phyloP scores from a whole-genome alignment of 2,329 filamentous ascomycete genomes.

The Paecilomyces dactylethromorphus region DNA sequence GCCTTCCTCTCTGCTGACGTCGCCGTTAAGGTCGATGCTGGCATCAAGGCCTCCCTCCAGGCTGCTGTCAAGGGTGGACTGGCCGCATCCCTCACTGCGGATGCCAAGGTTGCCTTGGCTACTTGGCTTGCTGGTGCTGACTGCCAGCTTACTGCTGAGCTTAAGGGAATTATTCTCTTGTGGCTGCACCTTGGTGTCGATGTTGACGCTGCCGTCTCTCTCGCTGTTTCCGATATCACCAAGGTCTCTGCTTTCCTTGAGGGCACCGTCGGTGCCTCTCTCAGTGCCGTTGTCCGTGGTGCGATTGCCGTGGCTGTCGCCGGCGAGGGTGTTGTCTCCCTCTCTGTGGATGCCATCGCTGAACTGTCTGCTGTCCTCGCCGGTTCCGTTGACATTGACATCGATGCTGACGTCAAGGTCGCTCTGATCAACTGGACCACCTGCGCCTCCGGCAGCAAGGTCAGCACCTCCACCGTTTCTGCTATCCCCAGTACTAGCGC shows the following conservation, averaged over 20 bases:
- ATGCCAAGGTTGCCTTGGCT: slow-evolving; percentile 23
- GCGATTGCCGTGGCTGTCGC: slow-evolving; percentile 22
- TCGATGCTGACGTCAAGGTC: slow-evolving; percentile 47
- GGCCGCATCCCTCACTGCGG: slow-evolving; percentile 19
- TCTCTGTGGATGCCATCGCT: slow-evolving; percentile 26
- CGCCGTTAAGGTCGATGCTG: slow-evolving; percentile 18
- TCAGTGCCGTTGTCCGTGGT: slow-evolving; percentile 25
- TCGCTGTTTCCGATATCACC: slow-evolving; percentile 19
- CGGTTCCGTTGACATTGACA: slow-evolving; percentile 44
- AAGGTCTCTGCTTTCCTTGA: slow-evolving; percentile 24
- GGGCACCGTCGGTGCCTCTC: slow-evolving; percentile 17
- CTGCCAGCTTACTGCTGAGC: slow-evolving; percentile 28
- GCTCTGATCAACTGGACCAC: slow-evolving; percentile 40
- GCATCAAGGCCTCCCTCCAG: slow-evolving; percentile 22
- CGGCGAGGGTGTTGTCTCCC: slow-evolving; percentile 24
- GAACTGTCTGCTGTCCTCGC: slow-evolving; percentile 30
- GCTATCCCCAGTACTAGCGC: not conserved
- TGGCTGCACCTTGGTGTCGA: slow-evolving; percentile 28
- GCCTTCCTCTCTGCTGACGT: slow-evolving; percentile 27
- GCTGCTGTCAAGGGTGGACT: slow-evolving; percentile 21
- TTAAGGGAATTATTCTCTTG: slow-evolving; percentile 29
- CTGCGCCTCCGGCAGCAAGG: not conserved
- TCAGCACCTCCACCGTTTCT: slow-evolving; percentile 12
- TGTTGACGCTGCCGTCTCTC: slow-evolving; percentile 19
- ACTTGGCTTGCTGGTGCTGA: slow-evolving; percentile 24